Conservation (phyloP, 2,329 filamentous ascomycete species). For the Leptoxyphium fumago region DNA sequence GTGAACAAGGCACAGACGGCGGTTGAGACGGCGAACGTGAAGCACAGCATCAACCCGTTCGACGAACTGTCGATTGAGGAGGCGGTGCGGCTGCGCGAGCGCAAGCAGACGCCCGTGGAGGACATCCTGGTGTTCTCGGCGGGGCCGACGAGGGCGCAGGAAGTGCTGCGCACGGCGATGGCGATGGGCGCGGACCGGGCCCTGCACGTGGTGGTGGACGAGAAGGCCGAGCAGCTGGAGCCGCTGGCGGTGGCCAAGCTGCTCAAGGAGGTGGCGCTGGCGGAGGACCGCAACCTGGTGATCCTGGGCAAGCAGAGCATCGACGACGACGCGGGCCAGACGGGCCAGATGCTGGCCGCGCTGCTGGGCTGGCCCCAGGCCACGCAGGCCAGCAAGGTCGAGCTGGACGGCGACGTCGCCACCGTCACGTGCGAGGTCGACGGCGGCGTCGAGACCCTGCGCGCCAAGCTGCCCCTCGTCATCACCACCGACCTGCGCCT, state of each 20-base stretch:
- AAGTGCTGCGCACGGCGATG: conserved; percentile 90
- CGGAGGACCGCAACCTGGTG: conserved; percentile 80
- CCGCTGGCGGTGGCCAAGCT: conserved; percentile 86
- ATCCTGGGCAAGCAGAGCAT: conserved; percentile 96
- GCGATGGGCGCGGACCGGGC: conserved; percentile 93
- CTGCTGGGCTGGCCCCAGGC: conserved; percentile 87
- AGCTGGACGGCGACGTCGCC: conserved; percentile 56
- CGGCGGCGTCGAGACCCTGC: conserved; percentile 81
- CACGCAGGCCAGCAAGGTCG: conserved; percentile 77
- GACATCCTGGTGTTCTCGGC: conserved; percentile 85
- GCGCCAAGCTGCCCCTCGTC: conserved; percentile 74
- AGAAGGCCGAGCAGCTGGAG: conserved; percentile 60
- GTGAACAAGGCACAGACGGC: conserved; percentile 63
- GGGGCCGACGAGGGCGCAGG: conserved; percentile 73
- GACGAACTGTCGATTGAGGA: conserved; percentile 97
- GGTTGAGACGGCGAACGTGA: conserved; percentile 83
- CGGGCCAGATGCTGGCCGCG: conserved; percentile 93
- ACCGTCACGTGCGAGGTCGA: conserved; percentile 86
- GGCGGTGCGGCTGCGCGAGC: conserved; percentile 84
- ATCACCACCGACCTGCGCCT: conserved; percentile 89
- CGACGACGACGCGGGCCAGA: conserved; percentile 90
- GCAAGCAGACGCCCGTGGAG: conserved; percentile 53
- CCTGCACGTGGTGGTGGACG: conserved; percentile 56
- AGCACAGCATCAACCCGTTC: conserved; percentile 98
- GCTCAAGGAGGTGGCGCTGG: conserved; percentile 61